A percentile compares a stretch with the other conserved stretches of the same genome.
Conservation (phyloP, 805 yeast species). For the Candida piceae region DNA sequence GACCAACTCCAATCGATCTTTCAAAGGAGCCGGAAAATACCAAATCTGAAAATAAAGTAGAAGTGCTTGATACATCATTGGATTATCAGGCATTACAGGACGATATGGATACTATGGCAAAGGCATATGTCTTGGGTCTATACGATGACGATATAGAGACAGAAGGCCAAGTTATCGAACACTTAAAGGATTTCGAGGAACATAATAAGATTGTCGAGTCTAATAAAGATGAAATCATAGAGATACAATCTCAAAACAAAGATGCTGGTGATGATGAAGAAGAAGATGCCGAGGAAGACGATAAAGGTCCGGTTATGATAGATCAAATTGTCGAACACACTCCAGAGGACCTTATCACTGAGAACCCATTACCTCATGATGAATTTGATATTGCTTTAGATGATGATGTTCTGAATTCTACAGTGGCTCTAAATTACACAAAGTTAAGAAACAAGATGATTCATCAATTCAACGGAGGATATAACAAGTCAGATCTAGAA, state of each 20-base stretch:
- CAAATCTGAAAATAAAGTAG: constrained; percentile 1
- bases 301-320: constrained; percentile 34
- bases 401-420: constrained; percentile 37
- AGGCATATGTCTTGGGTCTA: constrained; percentile 53
- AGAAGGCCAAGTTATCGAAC: constrained; percentile 51
- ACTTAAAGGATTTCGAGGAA: constrained; percentile 47
- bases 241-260: constrained; percentile 16
- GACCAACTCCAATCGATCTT: not conserved
- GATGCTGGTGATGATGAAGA: constrained; percentile 28
- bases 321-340: constrained; percentile 43
- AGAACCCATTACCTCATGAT: constrained; percentile 18
- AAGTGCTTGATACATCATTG: constrained; percentile 26
- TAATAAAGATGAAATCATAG: constrained; percentile 14
- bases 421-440: constrained; percentile 53
- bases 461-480: constrained; percentile 41
- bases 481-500: constrained; percentile 40
- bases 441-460: constrained; percentile 49
- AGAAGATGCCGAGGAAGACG: constrained; percentile 33
- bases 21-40: not conserved
- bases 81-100: constrained; percentile 40
- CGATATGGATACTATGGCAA: constrained; percentile 53
- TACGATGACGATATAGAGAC: constrained; percentile 57
- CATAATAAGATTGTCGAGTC: constrained; percentile 45
- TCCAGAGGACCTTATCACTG: constrained; percentile 23
- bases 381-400: constrained; percentile 26